These are phyloP conservation scores for Lactarius evosmus DNA, from an alignment of 768 basidiomycete genomes.

Conservation along the genomic window DNA sequence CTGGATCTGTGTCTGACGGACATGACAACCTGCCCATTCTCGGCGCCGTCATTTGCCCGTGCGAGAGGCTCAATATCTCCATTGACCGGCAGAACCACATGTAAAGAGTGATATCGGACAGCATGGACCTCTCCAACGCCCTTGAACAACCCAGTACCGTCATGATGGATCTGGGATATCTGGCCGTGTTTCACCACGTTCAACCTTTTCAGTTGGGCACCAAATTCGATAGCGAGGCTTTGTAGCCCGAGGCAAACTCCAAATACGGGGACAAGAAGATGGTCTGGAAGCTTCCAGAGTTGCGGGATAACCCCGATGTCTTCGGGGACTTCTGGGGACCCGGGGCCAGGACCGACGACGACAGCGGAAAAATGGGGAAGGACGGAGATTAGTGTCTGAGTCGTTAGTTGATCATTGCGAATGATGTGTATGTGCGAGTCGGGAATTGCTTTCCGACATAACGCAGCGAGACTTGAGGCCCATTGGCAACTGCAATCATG, in stretches of 20 bases:
- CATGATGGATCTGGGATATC: slow-evolving; percentile 61
- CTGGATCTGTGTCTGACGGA: slow-evolving; percentile 57
- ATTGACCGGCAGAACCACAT: slow-evolving; percentile 47
- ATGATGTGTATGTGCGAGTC: slow-evolving; percentile 62
- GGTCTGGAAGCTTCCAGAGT: slow-evolving; percentile 61
- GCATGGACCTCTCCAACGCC: slow-evolving; percentile 52
- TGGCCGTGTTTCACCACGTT: slow-evolving; percentile 77
- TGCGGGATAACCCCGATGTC: slow-evolving; percentile 70
- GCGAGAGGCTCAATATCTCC: slow-evolving; percentile 63
- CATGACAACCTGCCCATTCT: slow-evolving; percentile 73
- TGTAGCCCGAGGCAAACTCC: slow-evolving; percentile 84
- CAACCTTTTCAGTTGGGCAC: slow-evolving; percentile 57
- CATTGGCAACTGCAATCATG: background rate
- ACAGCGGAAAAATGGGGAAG: slow-evolving; percentile 64
- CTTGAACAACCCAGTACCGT: slow-evolving; percentile 57
- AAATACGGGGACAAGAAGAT: slow-evolving; percentile 62
- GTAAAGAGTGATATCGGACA: slow-evolving; percentile 80
- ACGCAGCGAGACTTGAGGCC: slow-evolving; percentile 58
- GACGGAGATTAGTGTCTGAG: slow-evolving; percentile 48
- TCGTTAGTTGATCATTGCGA: slow-evolving; percentile 61
- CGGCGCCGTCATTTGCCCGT: slow-evolving; percentile 65
- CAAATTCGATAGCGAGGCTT: slow-evolving; percentile 64
- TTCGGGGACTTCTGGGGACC: slow-evolving; percentile 57
- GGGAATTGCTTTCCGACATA: slow-evolving; percentile 63
- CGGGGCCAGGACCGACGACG: slow-evolving; percentile 77